These are phyloP conservation scores for Orbilia oligospora DNA, from an alignment of 2,329 filamentous ascomycete species.

Conservation along the genomic window DNA sequence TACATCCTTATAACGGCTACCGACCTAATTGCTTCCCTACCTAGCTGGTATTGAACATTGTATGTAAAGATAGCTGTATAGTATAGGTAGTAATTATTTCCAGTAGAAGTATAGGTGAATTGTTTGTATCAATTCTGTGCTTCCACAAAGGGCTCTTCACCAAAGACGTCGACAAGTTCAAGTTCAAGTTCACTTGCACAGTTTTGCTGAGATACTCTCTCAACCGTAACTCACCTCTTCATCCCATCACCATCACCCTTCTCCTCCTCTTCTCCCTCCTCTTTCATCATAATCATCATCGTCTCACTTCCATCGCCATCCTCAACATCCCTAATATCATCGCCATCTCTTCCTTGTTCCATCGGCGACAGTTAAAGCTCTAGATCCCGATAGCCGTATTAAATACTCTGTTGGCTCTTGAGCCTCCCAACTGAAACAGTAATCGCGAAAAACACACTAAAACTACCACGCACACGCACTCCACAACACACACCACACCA, in stretches of 20 bases:
- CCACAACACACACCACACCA: neutral
- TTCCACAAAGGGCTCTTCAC: constrained; percentile 11
- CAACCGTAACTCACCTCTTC: neutral
- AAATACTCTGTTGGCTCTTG: neutral
- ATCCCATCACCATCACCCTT: neutral
- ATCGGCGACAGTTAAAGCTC: neutral
- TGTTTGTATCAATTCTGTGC: too few relatives aligned
- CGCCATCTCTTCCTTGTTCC: constrained; percentile 4
- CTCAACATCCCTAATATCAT: neutral
- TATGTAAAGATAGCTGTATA: too few relatives aligned
- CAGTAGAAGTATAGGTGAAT: too few relatives aligned
- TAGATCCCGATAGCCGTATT: neutral
- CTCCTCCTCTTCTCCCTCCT: neutral
- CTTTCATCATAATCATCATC: constrained; percentile 12
- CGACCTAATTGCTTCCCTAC: too few relatives aligned
- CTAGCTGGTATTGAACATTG: too few relatives aligned
- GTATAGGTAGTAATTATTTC: too few relatives aligned
- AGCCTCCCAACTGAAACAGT: constrained; percentile 22
- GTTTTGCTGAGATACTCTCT: neutral
- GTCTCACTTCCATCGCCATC: neutral
- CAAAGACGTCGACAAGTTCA: constrained; percentile 22
- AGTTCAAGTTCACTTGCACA: too few relatives aligned
- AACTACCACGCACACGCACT: neutral
- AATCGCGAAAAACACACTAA: constrained; percentile 19
- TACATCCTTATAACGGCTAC: too few relatives aligned